Base-by-base conservation (phyloP, 164 flowering plant species). In the Stephania cephalantha region DNA sequence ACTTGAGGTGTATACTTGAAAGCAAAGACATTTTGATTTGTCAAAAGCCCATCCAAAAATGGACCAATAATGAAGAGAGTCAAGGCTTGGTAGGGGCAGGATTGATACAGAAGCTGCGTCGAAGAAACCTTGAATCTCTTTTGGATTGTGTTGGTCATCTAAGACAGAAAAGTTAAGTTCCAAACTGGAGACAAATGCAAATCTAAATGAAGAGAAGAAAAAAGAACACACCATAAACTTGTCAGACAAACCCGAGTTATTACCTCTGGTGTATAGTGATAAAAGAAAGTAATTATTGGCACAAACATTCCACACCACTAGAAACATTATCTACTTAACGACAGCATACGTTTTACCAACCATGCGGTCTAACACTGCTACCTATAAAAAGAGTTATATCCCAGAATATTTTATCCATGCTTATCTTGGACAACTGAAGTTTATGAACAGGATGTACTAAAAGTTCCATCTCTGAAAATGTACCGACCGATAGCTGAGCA, bases 141-240 rank as follows among this genome's bases (percentile, higher is more conserved):
- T 80, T 95, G 99, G 82, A 95, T 95, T 64, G 95, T 89, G 75
- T 95, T 95, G 30, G 99, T 95, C 97, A 95, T 90, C 99, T 95
- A 86, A 71, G 13, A 71, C 71, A 5, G 78, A 46, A 58, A 71
- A 69, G 77, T 90, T 85, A 89, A 92, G 94, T 73, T 42, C 74
- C 77, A 84, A 84, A 80, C 81, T 70, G 6, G 25, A 70, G 15
- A 70, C 46, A 71, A 58, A 11, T 17, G 45, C 4, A 30, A 71
- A 52, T 20, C 22, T 48, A 42, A 8, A 48, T 46, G 58, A 31
- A 46, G 58, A n/a, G 30, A 20, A 48, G 22, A 20, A 46, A 46
- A 70, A 46, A 70, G 66, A 61, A 18, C 25, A 61, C 66, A 61
- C 66, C n/a, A 2, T n/a, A 25, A 20, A 61, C 20, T 61, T 20